Conservation (phyloP, 768 basidiomycete genomes). For the Collybia sordida region DNA sequence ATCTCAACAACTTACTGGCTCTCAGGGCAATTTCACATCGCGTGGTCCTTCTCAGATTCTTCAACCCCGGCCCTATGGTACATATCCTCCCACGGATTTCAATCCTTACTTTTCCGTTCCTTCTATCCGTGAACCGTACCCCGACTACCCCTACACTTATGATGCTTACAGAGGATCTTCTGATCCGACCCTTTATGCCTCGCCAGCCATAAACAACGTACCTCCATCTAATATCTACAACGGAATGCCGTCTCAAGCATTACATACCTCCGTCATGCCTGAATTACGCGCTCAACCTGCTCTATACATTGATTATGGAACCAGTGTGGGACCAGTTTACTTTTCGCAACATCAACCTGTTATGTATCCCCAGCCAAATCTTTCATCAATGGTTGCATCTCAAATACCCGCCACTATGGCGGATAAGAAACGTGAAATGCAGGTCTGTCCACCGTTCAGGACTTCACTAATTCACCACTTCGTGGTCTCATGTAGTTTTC, state of each 20-base stretch:
- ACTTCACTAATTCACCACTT: conserved; percentile 5
- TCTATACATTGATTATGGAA: conserved; percentile 60
- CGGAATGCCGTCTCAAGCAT: conserved; percentile 36
- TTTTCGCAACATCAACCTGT: conserved; percentile 58
- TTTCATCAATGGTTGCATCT: conserved; percentile 53
- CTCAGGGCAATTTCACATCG: conserved; percentile 27
- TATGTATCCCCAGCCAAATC: conserved; percentile 52
- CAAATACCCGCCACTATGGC: conserved; percentile 42
- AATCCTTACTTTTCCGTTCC: conserved; percentile 56
- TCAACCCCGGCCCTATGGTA: conserved; percentile 46
- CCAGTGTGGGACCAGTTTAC: conserved; percentile 49
- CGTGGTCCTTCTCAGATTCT: conserved; percentile 41
- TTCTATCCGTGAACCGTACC: conserved; percentile 47
- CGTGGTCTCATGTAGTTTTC: conserved; percentile 7
- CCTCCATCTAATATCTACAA: conserved; percentile 51
- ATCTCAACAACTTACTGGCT: conserved; percentile 18
- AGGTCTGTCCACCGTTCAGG: conserved; percentile 36
- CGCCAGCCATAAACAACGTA: conserved; percentile 42
- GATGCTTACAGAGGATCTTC: conserved; percentile 34
- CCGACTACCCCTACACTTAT: conserved; percentile 60
- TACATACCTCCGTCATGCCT: conserved; percentile 40
- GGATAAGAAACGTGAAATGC: conserved; percentile 59
- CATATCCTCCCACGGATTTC: conserved; percentile 58
- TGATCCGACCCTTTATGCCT: conserved; percentile 53
- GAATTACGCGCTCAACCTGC: conserved; percentile 49